Percentiles rank a stretch among this genome's conserved stretches.
Conservation (phyloP, 75 land plant species). For the Adiantum capillusveneris region DNA sequence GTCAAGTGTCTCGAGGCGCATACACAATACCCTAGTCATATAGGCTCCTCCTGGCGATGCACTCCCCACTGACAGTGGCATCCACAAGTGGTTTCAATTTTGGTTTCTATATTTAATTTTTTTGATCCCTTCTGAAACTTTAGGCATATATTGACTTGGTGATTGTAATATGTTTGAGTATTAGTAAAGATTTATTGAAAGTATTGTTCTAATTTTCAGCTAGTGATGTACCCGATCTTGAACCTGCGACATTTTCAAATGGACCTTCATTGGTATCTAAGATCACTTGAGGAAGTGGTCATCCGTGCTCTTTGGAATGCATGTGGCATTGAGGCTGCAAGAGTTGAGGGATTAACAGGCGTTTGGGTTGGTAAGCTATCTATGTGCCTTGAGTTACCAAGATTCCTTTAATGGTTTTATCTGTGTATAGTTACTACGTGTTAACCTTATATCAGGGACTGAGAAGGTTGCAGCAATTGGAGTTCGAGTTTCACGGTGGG, state of each 20-base stretch:
- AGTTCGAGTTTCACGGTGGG: constrained; percentile 73
- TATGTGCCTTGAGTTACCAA: too few relatives aligned
- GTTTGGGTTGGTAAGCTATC: constrained; percentile 81
- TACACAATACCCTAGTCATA: too few relatives aligned
- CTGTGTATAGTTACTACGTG: too few relatives aligned
- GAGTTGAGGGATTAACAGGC: constrained; percentile 72
- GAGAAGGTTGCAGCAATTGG: constrained; percentile 92
- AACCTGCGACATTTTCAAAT: constrained; percentile 80
- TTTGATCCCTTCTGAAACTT: neutral
- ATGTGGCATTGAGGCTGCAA: constrained; percentile 56
- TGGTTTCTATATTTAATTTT: too few relatives aligned
- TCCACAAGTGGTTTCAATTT: too few relatives aligned
- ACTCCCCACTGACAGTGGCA: too few relatives aligned
- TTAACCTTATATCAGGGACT: constrained; percentile 35
- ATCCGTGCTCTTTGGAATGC: constrained; percentile 59
- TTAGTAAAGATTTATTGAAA: neutral
- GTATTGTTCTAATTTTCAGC: constrained; percentile 38
- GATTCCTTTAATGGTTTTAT: too few relatives aligned
- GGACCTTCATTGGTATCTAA: constrained; percentile 99
- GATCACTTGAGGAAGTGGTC: constrained; percentile 92
- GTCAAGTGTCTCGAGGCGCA: too few relatives aligned
- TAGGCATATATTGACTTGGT: neutral
- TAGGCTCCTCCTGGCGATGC: too few relatives aligned
- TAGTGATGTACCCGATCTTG: constrained; percentile 93
- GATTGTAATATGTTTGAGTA: neutral